These are phyloP conservation scores for Meyerozyma carpophila DNA, from an alignment of 1,139 yeast genomes.

Conservation along the genomic window DNA sequence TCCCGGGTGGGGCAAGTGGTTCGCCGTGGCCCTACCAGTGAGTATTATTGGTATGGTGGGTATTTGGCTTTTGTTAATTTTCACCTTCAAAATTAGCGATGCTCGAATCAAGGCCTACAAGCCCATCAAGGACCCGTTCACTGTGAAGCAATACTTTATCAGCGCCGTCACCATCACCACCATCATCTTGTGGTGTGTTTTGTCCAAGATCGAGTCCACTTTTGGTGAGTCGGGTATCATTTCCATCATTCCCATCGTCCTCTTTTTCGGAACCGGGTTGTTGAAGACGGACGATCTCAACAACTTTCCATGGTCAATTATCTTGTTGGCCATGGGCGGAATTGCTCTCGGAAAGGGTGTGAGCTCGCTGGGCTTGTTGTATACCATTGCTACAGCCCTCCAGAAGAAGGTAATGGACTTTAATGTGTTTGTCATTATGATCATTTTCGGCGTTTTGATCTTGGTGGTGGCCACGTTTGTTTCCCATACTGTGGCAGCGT, in stretches of 20 bases:
- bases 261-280: conserved; percentile 84
- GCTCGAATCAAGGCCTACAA: conserved; percentile 48
- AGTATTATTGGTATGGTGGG: conserved; percentile 54
- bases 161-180: conserved; percentile 61
- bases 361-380: conserved; percentile 76
- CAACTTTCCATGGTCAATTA: conserved; percentile 91
- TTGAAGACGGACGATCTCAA: conserved; percentile 83
- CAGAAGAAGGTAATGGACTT: conserved; percentile 56
- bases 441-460: conserved; percentile 74
- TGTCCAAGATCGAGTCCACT: conserved; percentile 54
- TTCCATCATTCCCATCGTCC: conserved; percentile 76
- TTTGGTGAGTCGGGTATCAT: conserved; percentile 91
- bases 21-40: conserved; percentile 79
- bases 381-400: conserved; percentile 69
- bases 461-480: conserved; percentile 88
- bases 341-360: conserved; percentile 90
- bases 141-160: conserved; percentile 68
- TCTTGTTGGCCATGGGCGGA: conserved; percentile 94
- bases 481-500: conserved; percentile 92
- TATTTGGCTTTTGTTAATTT: conserved; percentile 66
- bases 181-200: conserved; percentile 80
- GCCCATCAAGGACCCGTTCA: conserved; percentile 67
- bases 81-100: conserved; percentile 57
- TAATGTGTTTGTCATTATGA: conserved; percentile 61
- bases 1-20: conserved; percentile 96